Base-by-base conservation (phyloP, 164 flowering plant species). In the Vitis rotundifolia region DNA sequence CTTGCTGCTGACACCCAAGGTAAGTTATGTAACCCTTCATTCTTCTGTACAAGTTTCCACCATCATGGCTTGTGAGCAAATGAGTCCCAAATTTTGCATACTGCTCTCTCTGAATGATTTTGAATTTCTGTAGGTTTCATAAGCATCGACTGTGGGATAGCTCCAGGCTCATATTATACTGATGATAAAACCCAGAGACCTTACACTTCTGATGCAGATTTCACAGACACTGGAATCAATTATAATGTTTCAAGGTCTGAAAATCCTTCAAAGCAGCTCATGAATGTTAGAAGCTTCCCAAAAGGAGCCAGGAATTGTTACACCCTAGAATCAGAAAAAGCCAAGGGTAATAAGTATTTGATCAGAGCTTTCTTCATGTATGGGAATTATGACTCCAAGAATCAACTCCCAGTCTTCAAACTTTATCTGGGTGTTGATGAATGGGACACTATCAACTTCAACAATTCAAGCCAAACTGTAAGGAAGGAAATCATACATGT, bases 71-170 rank as follows among this genome's bases (percentile, higher is more conserved):
- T 19, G 0, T 19, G 22, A 19, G 22, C 0, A 19, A n/a, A 19
- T 19, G 22, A 19, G 22, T 0, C 22, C 22, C 22, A 19, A 19
- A 19, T 19, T 19, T 19, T 19, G 22, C 0, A 19, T 19, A 0
- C 22, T 19, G 22, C 22, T 31, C 44, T 31, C 44, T 31, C 44
- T 31, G 44, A 31, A 31, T 31, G 44, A 31, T 0, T 31, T 31
- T 31, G 44, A 31, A 16, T 63, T 9, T 62, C 29, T 28, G 44
- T 49, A 73, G 79, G 73, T 15, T 78, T 76, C 62, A 71, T 79
- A 15, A 79, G 78, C 77, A 64, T 79, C 0, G 82, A 79, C 16
- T 79, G 79, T n/a, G 82, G 82, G 13, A 14, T 62, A 49, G 14
- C 67, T 3, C 11, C 54, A 18, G 59, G 18, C 18, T 2, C 61